phyloP scores from a whole-genome alignment of 345 rosid species.

The Eucalyptus pauciflora region DNA sequence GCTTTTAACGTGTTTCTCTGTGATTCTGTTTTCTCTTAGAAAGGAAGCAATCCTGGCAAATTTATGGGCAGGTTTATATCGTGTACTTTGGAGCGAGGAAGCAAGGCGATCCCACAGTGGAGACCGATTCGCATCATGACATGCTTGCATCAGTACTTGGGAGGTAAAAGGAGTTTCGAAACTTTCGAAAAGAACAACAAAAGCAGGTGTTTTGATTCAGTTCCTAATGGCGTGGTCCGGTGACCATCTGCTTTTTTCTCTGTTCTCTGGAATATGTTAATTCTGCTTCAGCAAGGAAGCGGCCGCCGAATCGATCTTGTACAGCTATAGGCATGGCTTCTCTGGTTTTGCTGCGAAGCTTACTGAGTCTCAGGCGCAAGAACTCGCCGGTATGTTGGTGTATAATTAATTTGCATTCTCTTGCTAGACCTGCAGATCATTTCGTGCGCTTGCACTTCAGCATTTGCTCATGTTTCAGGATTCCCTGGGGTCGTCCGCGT shows the following conservation, averaged over 20 bases:
- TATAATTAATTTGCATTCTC: not conserved
- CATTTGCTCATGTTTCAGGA: conserved; percentile 7
- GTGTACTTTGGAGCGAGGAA: conserved; percentile 50
- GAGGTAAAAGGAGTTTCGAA: conserved; percentile 16
- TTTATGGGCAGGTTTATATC: conserved; percentile 37
- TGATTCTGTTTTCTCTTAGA: not conserved
- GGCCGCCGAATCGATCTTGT: conserved; percentile 40
- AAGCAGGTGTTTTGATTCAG: not conserved
- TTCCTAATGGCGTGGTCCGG: not conserved
- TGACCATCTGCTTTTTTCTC: not conserved
- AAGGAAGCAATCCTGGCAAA: not conserved
- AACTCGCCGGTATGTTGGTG: conserved; percentile 23
- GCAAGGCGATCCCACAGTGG: conserved; percentile 21
- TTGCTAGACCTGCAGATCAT: not conserved
- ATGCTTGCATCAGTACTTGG: conserved; percentile 50
- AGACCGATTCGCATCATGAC: conserved; percentile 45
- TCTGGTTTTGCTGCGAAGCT: conserved; percentile 75
- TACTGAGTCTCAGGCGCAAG: conserved; percentile 40
- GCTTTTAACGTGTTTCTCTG: not conserved
- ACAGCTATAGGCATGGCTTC: conserved; percentile 67
- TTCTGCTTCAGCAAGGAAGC: conserved; percentile 39
- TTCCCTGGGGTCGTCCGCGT: conserved; percentile 46
- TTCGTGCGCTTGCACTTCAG: not conserved
- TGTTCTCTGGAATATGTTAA: not conserved
- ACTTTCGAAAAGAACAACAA: not conserved